Evolutionary conservation across 129 eudicot species (phyloP).

Genomic region (Kitagawia praeruptora): DNA sequence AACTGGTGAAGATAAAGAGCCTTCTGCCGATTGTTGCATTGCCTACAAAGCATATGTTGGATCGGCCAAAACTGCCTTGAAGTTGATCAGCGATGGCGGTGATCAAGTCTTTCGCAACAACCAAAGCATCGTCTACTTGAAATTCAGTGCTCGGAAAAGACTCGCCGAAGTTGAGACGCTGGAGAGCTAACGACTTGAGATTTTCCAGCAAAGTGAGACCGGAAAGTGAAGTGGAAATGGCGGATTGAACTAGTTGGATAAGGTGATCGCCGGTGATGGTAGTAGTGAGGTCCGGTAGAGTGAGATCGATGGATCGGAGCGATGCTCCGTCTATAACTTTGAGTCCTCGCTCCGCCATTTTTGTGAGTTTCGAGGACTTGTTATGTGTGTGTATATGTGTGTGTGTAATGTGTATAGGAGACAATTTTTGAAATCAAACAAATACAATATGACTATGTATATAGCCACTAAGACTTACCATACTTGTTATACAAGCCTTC

Average conservation of each 20-base stretch:
- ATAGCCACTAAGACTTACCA: no score
- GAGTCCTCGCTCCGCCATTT: conserved; percentile 15
- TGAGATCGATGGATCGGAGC: conserved; percentile 18
- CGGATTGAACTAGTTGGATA: conserved; percentile 21
- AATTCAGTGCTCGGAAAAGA: conserved; percentile 13
- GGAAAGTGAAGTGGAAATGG: conserved; percentile 19
- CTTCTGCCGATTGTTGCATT: no score
- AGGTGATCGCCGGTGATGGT: conserved; percentile 21
- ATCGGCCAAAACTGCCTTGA: no score
- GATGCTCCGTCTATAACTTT: conserved; percentile 30
- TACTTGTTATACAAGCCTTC: no score
- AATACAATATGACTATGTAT: no score
- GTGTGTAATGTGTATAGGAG: background rate
- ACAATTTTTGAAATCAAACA: background rate
- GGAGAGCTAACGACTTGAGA: conserved; percentile 25
- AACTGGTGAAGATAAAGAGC: no score
- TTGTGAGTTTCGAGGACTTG: background rate
- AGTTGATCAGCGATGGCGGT: conserved; percentile 35
- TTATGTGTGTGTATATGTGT: background rate
- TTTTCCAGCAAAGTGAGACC: conserved; percentile 30
- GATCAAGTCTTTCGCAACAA: conserved; percentile 13
- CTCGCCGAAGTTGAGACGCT: conserved; percentile 20
- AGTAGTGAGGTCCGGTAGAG: conserved; percentile 19
- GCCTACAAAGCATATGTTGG: no score
- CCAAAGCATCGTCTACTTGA: conserved; percentile 14